Conservation (phyloP, 345 rosid species). For the Rhodomyrtus tomentosa region DNA sequence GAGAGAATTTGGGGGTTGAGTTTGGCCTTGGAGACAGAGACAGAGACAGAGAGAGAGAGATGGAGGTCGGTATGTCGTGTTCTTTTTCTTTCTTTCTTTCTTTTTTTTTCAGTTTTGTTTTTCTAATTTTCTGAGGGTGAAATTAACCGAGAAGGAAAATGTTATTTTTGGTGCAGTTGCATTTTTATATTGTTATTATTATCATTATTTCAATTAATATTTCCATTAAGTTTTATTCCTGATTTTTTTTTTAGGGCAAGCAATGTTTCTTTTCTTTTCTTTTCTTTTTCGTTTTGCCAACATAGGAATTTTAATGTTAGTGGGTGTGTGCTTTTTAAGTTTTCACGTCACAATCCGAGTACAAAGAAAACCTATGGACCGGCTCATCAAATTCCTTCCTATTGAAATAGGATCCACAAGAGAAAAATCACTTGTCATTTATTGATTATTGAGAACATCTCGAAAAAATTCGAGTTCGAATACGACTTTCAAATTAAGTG, state of each 20-base stretch:
- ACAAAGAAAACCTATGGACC: too few relatives aligned
- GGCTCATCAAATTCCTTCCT: too few relatives aligned
- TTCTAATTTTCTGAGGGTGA: not conserved
- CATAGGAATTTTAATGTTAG: not conserved
- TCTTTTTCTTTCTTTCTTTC: not conserved
- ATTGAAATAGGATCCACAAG: too few relatives aligned
- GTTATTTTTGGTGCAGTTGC: not conserved
- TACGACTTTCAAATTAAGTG: too few relatives aligned
- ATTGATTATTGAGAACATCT: too few relatives aligned
- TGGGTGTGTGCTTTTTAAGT: not conserved
- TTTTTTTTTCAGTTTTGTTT: not conserved
- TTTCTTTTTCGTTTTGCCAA: not conserved
- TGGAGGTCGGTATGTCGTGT: not conserved
- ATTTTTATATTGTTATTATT: not conserved
- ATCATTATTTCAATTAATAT: not conserved
- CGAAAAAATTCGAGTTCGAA: too few relatives aligned
- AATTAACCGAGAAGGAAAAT: not conserved
- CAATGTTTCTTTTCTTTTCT: not conserved
- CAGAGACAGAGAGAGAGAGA: not conserved
- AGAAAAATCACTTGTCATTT: too few relatives aligned
- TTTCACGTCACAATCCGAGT: not conserved
- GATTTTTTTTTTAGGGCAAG: not conserved
- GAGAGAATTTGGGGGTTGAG: not conserved
- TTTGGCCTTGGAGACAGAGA: not conserved
- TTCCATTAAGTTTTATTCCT: not conserved